phyloP scores from a whole-genome alignment of 805 yeast species.

The Pichia cabralensis region DNA sequence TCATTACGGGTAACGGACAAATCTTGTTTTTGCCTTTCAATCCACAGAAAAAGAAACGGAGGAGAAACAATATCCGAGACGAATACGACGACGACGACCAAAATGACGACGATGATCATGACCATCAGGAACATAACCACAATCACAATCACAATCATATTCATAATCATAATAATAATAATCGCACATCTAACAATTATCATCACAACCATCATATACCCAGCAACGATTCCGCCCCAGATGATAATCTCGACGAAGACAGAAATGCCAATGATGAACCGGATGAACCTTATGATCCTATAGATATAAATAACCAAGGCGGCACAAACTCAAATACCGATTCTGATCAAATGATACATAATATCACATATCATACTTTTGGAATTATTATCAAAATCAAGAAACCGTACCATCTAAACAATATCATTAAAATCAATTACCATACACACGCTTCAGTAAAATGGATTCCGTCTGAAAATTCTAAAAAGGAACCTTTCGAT shows the following conservation, averaged over 20 bases:
- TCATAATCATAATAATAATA: slow-evolving; percentile 18
- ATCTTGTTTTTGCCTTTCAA: slow-evolving; percentile 26
- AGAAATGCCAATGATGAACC: no score
- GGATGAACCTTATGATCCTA: slow-evolving; percentile 1
- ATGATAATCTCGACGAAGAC: no score
- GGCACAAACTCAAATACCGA: no score
- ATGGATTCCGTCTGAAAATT: slow-evolving; percentile 38
- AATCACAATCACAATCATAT: slow-evolving; percentile 1
- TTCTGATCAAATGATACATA: no score
- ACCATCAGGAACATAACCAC: slow-evolving; percentile 18
- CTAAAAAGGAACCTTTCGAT: slow-evolving; percentile 31
- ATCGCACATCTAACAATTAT: slow-evolving; percentile 10
- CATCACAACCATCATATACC: no score
- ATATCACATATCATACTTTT: slow-evolving; percentile 36
- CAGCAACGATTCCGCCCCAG: no score
- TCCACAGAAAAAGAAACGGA: slow-evolving; percentile 20
- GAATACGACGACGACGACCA: slow-evolving; percentile 12
- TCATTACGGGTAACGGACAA: slow-evolving; percentile 26
- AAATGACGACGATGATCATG: slow-evolving; percentile 17
- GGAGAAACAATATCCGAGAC: slow-evolving; percentile 10
- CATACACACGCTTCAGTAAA: slow-evolving; percentile 33
- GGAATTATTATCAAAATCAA: slow-evolving; percentile 38
- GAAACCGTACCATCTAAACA: slow-evolving; percentile 29
- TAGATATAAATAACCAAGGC: neutral
- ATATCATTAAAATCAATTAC: slow-evolving; percentile 31